Percentiles rank a stretch among this genome's conserved stretches.
Conservation (phyloP, 2,329 filamentous ascomycete genomes). For the Helminthosporium solani region DNA sequence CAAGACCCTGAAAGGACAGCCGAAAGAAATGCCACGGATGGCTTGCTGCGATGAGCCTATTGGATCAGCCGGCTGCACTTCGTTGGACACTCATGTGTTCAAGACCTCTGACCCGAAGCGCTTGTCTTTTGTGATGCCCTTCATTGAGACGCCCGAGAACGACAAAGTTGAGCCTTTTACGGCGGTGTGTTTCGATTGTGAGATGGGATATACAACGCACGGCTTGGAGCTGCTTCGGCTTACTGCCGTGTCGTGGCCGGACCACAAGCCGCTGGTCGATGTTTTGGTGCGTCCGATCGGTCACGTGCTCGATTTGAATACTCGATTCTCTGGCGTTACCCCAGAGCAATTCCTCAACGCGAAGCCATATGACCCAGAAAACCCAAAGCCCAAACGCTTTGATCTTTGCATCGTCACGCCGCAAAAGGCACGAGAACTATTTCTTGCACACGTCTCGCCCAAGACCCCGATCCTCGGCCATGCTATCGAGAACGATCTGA, state of each 20-base stretch:
- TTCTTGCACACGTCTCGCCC: slow-evolving; percentile 74
- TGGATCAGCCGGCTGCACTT: slow-evolving; percentile 77
- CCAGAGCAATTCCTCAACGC: slow-evolving; percentile 74
- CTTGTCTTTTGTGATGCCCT: slow-evolving; percentile 76
- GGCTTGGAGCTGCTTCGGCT: slow-evolving; percentile 88
- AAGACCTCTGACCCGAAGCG: slow-evolving; percentile 75
- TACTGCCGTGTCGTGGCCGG: slow-evolving; percentile 85
- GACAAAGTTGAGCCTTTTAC: slow-evolving; percentile 43
- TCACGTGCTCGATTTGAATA: slow-evolving; percentile 86
- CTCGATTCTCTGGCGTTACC: slow-evolving; percentile 83
- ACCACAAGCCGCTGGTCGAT: slow-evolving; percentile 73
- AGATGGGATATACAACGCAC: slow-evolving; percentile 92
- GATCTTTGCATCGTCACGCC: slow-evolving; percentile 75
- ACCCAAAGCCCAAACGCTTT: slow-evolving; percentile 24
- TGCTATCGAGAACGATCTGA: slow-evolving; percentile 93
- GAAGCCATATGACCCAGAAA: slow-evolving; percentile 30
- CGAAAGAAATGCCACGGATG: slow-evolving; percentile 60
- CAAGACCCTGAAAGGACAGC: slow-evolving; percentile 55
- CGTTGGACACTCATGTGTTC: slow-evolving; percentile 76
- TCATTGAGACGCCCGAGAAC: slow-evolving; percentile 73
- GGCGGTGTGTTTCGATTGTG: slow-evolving; percentile 88
- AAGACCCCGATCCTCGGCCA: slow-evolving; percentile 86
- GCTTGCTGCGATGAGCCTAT: slow-evolving; percentile 76
- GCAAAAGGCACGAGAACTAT: slow-evolving; percentile 68
- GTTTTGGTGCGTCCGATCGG: slow-evolving; percentile 82